Conservation (phyloP, 441 rosid species). For the Euphorbia neoarborescens region DNA sequence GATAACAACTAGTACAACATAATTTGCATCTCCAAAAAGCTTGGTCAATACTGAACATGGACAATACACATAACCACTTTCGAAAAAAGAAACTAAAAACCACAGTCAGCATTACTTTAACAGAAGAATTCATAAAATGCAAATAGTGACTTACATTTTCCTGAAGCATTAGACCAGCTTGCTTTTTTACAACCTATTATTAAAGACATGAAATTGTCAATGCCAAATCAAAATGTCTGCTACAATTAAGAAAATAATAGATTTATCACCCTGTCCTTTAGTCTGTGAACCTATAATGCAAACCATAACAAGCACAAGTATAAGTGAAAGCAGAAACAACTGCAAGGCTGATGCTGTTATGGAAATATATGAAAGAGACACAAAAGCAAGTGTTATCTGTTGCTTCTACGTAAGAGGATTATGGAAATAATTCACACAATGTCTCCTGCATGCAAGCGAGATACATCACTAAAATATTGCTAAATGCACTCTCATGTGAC, state of each 20-base stretch:
- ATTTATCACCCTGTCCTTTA: background rate
- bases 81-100: background rate
- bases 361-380: background rate
- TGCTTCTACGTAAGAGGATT: background rate
- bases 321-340: background rate
- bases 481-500: background rate
- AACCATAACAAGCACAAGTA: background rate
- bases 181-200: slow-evolving; percentile 73
- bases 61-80: background rate
- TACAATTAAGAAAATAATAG: background rate
- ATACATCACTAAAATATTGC: background rate
- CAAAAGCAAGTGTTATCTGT: background rate
- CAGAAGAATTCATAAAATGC: background rate
- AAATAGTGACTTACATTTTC: slow-evolving; percentile 45
- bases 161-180: slow-evolving; percentile 81
- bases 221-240: background rate
- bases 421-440: background rate
- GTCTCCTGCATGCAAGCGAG: background rate
- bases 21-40: background rate
- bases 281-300: background rate
- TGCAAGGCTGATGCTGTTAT: background rate
- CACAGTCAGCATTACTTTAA: background rate
- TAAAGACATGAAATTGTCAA: slow-evolving; percentile 11
- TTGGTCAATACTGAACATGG: background rate
- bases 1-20: background rate